Evolutionary conservation across 306 rosid genomes (phyloP), one percentile per base, ranked within the genome.

Genomic region (Sicyos baderoa): DNA sequence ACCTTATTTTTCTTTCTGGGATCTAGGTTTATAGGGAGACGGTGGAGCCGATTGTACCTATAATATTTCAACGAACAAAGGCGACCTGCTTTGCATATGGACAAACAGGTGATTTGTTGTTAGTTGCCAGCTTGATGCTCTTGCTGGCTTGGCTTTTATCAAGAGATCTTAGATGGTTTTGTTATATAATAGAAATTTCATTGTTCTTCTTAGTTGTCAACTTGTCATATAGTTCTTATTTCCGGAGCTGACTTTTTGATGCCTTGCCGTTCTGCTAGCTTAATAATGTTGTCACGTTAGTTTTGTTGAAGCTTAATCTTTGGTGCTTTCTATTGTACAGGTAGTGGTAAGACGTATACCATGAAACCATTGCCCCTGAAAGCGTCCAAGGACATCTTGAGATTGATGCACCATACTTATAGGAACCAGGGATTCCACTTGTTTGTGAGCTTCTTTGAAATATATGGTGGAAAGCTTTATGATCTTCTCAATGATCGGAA

Each of bases 61-160:
- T 94, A 59, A 90, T 94, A 67, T 94, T 94, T 79, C 96, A 94
- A 71, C 91, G 99, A 68, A 94, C 97, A 35, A 94, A 94, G 78
- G 99, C 97, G 49, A 94, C 99, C 40, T 94, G 99, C 87, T 94
- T 94, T 80, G 99, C 99, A 16, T 94, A 94, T 23, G 99, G 99
- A 21, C 99, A 94, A 83, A 94, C 99, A 86, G 99, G 99, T 90
- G 76, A 51, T 77, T 75, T 45, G 67, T 61, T 75, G 66, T 35
- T 59, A 74, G 59, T 76, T 74, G 74, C 47, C 79, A n/a, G 21
- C 68, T 67, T 72, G 75, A 44, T 65, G 19, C 67, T 60, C 56
- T 76, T 62, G 18, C 77, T 42, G 44, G 49, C 59, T 29, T 72
- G 44, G 53, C 29, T 45, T 52, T 72, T 21, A 37, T 35, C 75